Conservation (phyloP, 1,284 basidiomycete genomes). For the Moesziomyces antarcticus region DNA sequence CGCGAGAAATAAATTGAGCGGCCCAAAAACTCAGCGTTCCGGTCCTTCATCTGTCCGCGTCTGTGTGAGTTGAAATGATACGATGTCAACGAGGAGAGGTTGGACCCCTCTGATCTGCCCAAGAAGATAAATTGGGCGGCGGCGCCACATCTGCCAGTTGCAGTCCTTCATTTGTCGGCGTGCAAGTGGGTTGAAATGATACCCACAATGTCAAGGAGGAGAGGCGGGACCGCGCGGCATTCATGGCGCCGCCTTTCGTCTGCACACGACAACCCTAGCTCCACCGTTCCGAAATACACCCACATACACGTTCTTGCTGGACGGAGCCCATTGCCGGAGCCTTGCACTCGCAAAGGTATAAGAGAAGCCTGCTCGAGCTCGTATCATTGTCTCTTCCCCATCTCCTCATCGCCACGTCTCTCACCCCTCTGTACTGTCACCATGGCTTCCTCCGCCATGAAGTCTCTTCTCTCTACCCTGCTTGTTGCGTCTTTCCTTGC, state of each 20-base stretch:
- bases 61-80: neutral
- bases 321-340: too few species aligned
- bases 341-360: too few species aligned
- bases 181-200: neutral
- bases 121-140: neutral
- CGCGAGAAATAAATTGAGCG: neutral
- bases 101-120: neutral
- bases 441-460: conserved; percentile 9
- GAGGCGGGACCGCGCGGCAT: conserved; percentile 1
- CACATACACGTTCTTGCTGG: too few species aligned
- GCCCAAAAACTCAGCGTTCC: too few species aligned
- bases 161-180: too few species aligned
- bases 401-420: too few species aligned
- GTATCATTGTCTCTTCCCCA: too few species aligned
- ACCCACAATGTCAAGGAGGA: neutral
- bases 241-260: neutral
- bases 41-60: too few species aligned
- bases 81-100: neutral
- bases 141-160: neutral
- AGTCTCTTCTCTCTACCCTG: conserved; percentile 11
- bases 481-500: conserved; percentile 8
- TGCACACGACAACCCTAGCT: neutral
- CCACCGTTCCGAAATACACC: neutral
- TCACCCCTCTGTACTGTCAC: neutral
- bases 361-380: too few species aligned